Conservation (phyloP, 352 stramenopile genomes). For the Thraustochytrium striatum region DNA sequence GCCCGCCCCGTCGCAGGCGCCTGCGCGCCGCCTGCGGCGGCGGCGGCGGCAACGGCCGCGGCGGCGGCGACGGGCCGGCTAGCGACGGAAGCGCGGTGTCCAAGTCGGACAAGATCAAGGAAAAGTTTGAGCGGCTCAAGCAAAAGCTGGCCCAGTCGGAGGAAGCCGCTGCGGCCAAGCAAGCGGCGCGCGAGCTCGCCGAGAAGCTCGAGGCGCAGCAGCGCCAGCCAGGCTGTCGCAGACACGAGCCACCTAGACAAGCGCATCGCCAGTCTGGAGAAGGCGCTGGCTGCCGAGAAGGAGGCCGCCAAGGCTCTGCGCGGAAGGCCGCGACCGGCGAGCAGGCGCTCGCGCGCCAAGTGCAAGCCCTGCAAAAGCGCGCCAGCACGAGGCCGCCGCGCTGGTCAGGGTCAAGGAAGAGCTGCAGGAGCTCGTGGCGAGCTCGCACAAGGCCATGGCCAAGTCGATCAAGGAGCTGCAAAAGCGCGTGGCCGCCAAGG, state of each 20-base stretch:
- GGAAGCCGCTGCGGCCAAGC: neutral
- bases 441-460: neutral
- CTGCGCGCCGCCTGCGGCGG: no score
- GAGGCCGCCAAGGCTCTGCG: neutral
- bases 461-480: neutral
- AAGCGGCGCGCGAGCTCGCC: neutral
- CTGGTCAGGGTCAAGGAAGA: neutral
- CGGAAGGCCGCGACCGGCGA: neutral
- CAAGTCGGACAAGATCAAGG: slow-evolving; percentile 37
- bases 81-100: neutral
- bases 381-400: neutral
- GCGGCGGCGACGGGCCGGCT: neutral
- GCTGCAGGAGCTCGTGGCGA: neutral
- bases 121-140: slow-evolving; percentile 40
- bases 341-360: neutral
- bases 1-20: no score
- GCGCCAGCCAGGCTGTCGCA: neutral
- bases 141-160: neutral
- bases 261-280: neutral
- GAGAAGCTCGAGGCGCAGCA: neutral
- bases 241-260: neutral
- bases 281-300: neutral
- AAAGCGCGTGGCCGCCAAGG: slow-evolving; percentile 51
- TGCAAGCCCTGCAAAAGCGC: neutral
- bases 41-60: no score